These are phyloP conservation scores for Gracilaria caudata DNA, from an alignment of 23 red algal species.

Conservation along the genomic window DNA sequence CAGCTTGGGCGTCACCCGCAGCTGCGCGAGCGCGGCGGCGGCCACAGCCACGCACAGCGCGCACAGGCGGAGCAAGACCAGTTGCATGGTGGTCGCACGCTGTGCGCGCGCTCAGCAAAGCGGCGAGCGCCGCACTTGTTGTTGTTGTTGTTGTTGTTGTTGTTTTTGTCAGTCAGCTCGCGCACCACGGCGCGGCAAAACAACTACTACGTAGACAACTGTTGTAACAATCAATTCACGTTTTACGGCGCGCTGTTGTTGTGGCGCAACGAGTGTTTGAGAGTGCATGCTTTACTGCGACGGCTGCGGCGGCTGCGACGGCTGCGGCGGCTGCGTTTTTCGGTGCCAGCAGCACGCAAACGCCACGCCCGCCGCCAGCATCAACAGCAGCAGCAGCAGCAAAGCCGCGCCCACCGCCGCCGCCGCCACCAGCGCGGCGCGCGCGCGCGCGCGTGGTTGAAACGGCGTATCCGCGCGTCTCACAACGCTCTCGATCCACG, in stretches of 20 bases:
- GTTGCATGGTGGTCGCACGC: not conserved
- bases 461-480: not conserved
- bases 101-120: too few relatives aligned
- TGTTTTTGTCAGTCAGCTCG: too few relatives aligned
- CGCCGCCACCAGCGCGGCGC: not conserved
- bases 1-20: slow-evolving; percentile 17
- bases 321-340: not conserved
- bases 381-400: not conserved
- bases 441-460: not conserved
- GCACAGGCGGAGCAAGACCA: not conserved
- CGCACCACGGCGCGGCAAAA: not conserved
- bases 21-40: too few relatives aligned
- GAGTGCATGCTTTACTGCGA: not conserved
- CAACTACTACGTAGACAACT: too few relatives aligned
- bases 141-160: too few relatives aligned
- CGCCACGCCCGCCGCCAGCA: not conserved
- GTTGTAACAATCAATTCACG: too few relatives aligned
- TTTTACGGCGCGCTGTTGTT: too few relatives aligned
- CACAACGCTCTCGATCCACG: slow-evolving; percentile 36
- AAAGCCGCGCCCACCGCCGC: not conserved
- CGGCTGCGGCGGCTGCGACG: not conserved
- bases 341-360: not conserved
- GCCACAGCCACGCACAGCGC: slow-evolving; percentile 4
- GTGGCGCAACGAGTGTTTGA: not conserved
- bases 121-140: too few relatives aligned